These are phyloP conservation scores for Sugiyamaella castrensis DNA, from an alignment of 1,139 yeast genomes.

Conservation along the genomic window DNA sequence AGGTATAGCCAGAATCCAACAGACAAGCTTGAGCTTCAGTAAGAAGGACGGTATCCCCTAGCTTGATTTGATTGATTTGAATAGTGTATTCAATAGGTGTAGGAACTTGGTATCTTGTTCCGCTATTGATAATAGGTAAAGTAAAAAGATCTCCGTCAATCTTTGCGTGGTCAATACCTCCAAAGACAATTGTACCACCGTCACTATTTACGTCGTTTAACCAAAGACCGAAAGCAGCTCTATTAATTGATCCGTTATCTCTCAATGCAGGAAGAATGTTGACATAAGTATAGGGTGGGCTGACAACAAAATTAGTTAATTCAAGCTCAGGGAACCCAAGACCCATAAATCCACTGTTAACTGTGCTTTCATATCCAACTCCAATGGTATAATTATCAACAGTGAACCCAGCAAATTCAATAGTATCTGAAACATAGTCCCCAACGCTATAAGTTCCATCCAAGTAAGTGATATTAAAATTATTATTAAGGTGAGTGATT, in stretches of 20 bases:
- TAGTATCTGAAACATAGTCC: constrained; percentile 47
- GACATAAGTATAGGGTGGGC: constrained; percentile 30
- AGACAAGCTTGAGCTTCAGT: constrained; percentile 37
- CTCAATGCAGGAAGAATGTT: constrained; percentile 49
- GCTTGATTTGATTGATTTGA: constrained; percentile 11
- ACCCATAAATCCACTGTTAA: constrained; percentile 17
- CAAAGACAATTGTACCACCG: constrained; percentile 53
- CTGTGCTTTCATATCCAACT: constrained; percentile 14
- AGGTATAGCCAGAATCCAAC: constrained; percentile 43
- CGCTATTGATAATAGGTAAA: constrained; percentile 28
- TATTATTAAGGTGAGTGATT: constrained; percentile 13
- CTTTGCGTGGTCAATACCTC: constrained; percentile 57
- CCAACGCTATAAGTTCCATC: constrained; percentile 42
- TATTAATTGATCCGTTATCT: constrained; percentile 47
- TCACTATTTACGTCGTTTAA: constrained; percentile 44
- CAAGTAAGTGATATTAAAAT: constrained; percentile 22
- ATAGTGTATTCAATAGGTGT: constrained; percentile 20
- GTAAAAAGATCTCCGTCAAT: constrained; percentile 44
- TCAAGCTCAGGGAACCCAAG: constrained; percentile 24
- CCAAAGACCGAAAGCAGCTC: constrained; percentile 53
- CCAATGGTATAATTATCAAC: constrained; percentile 17
- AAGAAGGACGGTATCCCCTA: constrained; percentile 23
- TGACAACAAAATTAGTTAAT: constrained; percentile 11
- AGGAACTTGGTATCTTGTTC: constrained; percentile 8
- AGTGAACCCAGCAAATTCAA: constrained; percentile 26